Evolutionary conservation across 2,329 filamentous ascomycete species (phyloP).

Genomic region (Ophiostoma sp.): DNA sequence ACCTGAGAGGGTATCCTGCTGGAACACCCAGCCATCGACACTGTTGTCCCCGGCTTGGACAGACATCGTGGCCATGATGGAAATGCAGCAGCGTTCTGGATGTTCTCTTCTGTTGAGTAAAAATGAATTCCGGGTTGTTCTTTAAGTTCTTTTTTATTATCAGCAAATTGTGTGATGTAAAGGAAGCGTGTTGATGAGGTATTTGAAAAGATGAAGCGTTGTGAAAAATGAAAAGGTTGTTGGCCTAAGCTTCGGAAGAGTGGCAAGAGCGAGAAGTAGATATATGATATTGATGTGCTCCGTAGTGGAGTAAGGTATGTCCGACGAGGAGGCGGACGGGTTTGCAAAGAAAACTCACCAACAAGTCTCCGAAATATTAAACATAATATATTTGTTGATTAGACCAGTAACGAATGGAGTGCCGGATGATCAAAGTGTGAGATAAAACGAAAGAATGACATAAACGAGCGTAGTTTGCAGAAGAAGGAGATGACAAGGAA

Average conservation of each 20-base stretch:
- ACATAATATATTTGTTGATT: not conserved
- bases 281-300: not conserved
- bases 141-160: not conserved
- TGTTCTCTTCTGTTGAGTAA: not conserved
- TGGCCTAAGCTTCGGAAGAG: not conserved
- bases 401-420: not conserved
- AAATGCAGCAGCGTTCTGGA: not conserved
- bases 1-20: not conserved
- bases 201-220: not conserved
- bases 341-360: not conserved
- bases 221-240: not conserved
- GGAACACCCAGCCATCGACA: not conserved
- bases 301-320: not conserved
- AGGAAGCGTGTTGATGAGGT: too few relatives aligned
- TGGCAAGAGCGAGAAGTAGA: not conserved
- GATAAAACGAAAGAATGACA: not conserved
- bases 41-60: not conserved
- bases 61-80: not conserved
- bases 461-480: too few relatives aligned
- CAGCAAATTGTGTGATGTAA: not conserved
- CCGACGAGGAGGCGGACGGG: not conserved
- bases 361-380: not conserved
- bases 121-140: not conserved
- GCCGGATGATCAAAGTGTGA: not conserved
- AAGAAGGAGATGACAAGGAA: not conserved